phyloP scores from a whole-genome alignment of 495 filamentous ascomycete species.

The Aspergillus ellipticus region DNA sequence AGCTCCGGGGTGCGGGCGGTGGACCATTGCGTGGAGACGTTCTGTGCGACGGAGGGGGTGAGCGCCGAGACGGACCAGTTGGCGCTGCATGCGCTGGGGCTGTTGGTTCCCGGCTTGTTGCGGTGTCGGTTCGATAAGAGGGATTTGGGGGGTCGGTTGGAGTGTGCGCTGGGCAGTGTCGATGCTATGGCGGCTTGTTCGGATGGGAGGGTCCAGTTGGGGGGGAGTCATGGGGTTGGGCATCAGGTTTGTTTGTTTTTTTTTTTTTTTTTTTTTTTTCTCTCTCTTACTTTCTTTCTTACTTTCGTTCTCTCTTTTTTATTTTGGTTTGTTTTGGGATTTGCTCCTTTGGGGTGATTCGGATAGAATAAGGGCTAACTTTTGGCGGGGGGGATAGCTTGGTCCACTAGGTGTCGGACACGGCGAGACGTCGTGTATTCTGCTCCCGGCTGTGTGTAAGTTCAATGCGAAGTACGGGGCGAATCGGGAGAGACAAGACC shows the following conservation, averaged over 20 bases:
- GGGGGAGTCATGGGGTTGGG: constrained; percentile 63
- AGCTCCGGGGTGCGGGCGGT: constrained; percentile 59
- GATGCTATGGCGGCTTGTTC: constrained; percentile 53
- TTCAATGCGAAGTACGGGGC: constrained; percentile 52
- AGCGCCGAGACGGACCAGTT: constrained; percentile 37
- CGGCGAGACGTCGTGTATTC: constrained; percentile 63
- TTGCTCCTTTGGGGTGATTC: too few species aligned
- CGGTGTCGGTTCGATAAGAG: constrained; percentile 39
- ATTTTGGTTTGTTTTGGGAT: neutral
- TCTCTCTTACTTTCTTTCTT: neutral
- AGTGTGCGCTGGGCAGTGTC: constrained; percentile 52
- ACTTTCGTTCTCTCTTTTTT: neutral
- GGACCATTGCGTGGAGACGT: constrained; percentile 62
- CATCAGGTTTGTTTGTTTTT: constrained; percentile 46
- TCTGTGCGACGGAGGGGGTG: constrained; percentile 43
- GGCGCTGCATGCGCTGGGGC: constrained; percentile 41
- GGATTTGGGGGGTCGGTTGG: constrained; percentile 46
- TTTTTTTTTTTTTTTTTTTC: neutral
- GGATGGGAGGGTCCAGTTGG: constrained; percentile 40
- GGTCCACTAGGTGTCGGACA: constrained; percentile 62
- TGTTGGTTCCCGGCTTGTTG: constrained; percentile 51
- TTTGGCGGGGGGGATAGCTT: constrained; percentile 27
- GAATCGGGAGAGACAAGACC: constrained; percentile 44
- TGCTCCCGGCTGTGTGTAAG: constrained; percentile 58
- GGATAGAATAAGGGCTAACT: too few species aligned